These are phyloP conservation scores for Corymbia calophylla DNA, from an alignment of 441 rosid genomes.

Conservation along the genomic window DNA sequence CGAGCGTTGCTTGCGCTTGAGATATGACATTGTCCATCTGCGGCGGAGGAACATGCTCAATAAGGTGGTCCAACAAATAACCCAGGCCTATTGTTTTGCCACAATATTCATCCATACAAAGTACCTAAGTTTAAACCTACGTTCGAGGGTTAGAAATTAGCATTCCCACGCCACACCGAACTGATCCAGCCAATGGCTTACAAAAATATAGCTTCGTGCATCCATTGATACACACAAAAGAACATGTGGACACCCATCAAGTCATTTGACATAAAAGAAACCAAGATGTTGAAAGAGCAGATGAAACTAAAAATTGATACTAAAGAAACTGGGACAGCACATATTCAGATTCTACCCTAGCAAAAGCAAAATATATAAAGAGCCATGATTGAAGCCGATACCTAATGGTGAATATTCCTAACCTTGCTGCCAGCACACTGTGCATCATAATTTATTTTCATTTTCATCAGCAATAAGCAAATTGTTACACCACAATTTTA, in stretches of 20 bases:
- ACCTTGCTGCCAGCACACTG: neutral
- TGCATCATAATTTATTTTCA: neutral
- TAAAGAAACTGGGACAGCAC: neutral
- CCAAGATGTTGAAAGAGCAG: neutral
- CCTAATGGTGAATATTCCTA: neutral
- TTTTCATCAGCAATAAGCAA: neutral
- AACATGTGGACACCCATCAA: neutral
- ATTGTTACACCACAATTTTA: neutral
- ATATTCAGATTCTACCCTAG: neutral
- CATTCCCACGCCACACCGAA: neutral
- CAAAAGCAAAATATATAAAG: neutral
- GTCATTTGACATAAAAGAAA: neutral
- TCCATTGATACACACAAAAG: neutral
- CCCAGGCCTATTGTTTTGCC: neutral
- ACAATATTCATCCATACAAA: neutral
- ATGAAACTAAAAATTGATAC: neutral
- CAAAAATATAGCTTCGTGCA: neutral
- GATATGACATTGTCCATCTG: slow-evolving; percentile 95
- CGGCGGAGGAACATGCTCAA: neutral
- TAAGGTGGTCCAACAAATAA: neutral
- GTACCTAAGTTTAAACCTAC: neutral
- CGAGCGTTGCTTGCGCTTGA: slow-evolving; percentile 92
- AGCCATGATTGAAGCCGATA: neutral
- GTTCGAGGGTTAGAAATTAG: neutral
- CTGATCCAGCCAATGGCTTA: neutral